These are phyloP conservation scores for Linanthus parryae DNA, from an alignment of 148 eudicot genomes.

Conservation along the genomic window DNA sequence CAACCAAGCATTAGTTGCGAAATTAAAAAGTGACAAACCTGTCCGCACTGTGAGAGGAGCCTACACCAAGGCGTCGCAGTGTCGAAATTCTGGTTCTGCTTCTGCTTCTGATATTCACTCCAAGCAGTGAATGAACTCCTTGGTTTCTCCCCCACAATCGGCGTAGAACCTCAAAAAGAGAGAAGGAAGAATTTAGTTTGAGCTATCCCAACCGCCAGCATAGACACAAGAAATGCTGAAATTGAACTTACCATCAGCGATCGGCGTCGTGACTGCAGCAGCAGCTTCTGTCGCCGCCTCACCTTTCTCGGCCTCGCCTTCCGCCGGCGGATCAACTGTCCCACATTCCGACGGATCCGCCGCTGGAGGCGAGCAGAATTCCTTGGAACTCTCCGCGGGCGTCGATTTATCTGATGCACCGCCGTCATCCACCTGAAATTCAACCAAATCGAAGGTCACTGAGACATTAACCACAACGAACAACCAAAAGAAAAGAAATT, in stretches of 20 bases:
- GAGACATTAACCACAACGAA: conserved; percentile 1
- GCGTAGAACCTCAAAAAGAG: conserved; percentile 26
- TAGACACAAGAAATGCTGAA: neutral
- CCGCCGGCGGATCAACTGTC: conserved; percentile 5
- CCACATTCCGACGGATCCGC: conserved; percentile 30
- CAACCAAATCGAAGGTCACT: conserved; percentile 8
- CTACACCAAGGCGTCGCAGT: conserved; percentile 71
- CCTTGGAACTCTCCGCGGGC: conserved; percentile 51
- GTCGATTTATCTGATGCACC: conserved; percentile 35
- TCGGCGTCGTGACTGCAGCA: conserved; percentile 27
- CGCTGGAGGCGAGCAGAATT: conserved; percentile 23
- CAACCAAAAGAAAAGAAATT: neutral
- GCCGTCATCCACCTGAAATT: conserved; percentile 42
- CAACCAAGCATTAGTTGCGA: no score
- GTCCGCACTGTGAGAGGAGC: conserved; percentile 61
- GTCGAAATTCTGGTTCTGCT: conserved; percentile 27
- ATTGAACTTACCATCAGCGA: conserved; percentile 33
- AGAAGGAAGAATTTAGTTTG: neutral
- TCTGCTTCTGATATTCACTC: conserved; percentile 33
- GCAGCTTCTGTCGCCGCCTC: conserved; percentile 27
- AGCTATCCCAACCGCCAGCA: neutral
- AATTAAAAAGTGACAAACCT: conserved; percentile 34
- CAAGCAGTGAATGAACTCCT: conserved; percentile 37
- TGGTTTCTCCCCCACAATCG: conserved; percentile 30
- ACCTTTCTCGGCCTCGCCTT: conserved; percentile 14